Conservation (phyloP, 2,329 filamentous ascomycete species). For the Colletotrichum endophyticum region DNA sequence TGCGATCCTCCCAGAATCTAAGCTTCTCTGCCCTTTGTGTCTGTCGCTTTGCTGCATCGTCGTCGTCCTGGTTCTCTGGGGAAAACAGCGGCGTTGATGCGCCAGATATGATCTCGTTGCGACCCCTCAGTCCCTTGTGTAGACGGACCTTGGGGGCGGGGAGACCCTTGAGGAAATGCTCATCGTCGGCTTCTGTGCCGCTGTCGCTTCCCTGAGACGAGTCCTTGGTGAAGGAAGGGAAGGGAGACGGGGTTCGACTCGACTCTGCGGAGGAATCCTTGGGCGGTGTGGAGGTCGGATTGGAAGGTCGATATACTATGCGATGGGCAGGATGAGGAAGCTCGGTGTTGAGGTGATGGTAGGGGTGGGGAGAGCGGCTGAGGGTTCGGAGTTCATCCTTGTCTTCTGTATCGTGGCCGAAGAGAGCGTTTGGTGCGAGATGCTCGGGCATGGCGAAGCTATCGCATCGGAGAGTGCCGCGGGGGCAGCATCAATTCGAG, state of each 20-base stretch:
- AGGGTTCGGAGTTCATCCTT: conserved; percentile 50
- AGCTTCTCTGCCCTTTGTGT: conserved; percentile 1
- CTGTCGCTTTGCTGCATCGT: conserved; percentile 17
- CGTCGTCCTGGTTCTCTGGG: conserved; percentile 48
- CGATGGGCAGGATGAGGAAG: conserved; percentile 56
- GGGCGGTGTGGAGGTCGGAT: conserved; percentile 5
- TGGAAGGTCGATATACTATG: conserved; percentile 24
- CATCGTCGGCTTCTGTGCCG: conserved; percentile 94
- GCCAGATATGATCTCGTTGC: conserved; percentile 58
- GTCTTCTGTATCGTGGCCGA: conserved; percentile 37
- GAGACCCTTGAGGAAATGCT: conserved; percentile 84
- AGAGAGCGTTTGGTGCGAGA: conserved; percentile 39
- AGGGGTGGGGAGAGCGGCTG: conserved; percentile 71
- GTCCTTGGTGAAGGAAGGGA: conserved; percentile 47
- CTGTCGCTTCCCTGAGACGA: conserved; percentile 79
- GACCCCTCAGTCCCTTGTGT: conserved; percentile 78
- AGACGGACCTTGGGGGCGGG: conserved; percentile 76
- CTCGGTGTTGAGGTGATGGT: conserved; percentile 64
- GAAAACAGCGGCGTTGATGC: conserved; percentile 61
- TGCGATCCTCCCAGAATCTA: conserved; percentile 26
- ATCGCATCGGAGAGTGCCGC: conserved; percentile 20
- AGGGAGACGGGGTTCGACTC: conserved; percentile 23
- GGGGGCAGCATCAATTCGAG: conserved; percentile 1
- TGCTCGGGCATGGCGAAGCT: conserved; percentile 52
- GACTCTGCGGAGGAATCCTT: conserved; percentile 24